Evolutionary conservation across 129 eudicot species (phyloP), one percentile per base, ranked within the genome.

Genomic region (Dittrichia graveolens): DNA sequence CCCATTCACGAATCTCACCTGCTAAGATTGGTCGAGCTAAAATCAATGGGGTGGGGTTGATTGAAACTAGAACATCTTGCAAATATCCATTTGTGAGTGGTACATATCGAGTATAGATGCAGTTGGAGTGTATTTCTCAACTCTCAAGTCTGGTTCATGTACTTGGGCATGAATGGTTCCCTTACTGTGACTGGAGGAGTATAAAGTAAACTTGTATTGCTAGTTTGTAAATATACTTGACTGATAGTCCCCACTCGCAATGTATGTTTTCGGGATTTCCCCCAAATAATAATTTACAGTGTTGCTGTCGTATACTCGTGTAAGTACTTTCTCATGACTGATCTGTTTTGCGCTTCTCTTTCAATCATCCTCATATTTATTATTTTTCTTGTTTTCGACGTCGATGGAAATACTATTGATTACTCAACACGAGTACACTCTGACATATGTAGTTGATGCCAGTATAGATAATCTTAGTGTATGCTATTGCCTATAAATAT

Each of bases 141-240:
- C 31, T 60, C 6, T 37, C 49, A 73, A 61, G 61, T 8, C 57
- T 18, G 15, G 12, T 47, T 61, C 61, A 60, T 14, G 49, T 39
- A 48, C 69, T 61, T 50, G 71, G 48, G 71, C 70, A 47, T 73
- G 71, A 40, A 61, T 7, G 41, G 46, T 73, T 34, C 52, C 42
- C 53, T 14, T 73, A 52, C 8, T 73, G 52, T 60, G 42, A 16
- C 11, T 61, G 8, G 71, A 45, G 56, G 40, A 18, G 48, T 39
- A 49, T 7, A 61, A 42, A 49, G 16, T 73, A 47, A 52, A 16
- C 12, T 18, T 16, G 50, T 49, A 40, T 49, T 39, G 50, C 71
- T 19, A 40, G 78, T 62, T 37, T 74, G n/a, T 1, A 8, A 63
- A 39, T 49, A 11, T 38, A 62, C 44, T 62, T n/a, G 41, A 61